Base-by-base conservation (phyloP, 2,329 filamentous ascomycete species). In the Aspergillus sp. region DNA sequence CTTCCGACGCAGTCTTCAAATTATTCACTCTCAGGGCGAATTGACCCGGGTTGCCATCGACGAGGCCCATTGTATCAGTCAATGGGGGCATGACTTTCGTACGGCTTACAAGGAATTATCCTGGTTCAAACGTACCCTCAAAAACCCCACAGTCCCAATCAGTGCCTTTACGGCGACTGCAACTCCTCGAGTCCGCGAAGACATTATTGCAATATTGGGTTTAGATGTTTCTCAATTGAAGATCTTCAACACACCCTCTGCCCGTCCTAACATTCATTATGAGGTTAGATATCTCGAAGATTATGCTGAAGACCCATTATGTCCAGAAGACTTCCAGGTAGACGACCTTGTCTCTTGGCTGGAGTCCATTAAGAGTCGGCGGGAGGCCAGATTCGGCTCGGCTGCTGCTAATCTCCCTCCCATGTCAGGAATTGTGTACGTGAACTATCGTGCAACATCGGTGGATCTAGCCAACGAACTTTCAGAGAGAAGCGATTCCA, bases 81-180 rank as follows among this genome's bases (percentile, higher is more conserved):
- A 96, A 82, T 96, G 91, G 91, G 91, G 91, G 2, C 90, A 97
- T 64, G 91, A 97, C 65, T 97, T 97, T 62, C 85, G 91, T n/a
- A 87, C 85, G 31, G 87, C 90, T 45, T 97, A 95, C 68, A 90
- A 93, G 60, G 80, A 85, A 13, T 76, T 97, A 6, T 84, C 81
- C 2, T 96, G 88, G 82, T 93, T 97, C 71, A 64, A 55, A 37
- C 85, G 87, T 54, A 76, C 81, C 39, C 57, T 73, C 10, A 60
- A 53, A 5, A 90, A 93, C 52, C 88, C 90, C 0, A 78, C 86
- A 44, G 88, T 96, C 0, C 90, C 91, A 5, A 86, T 97, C 49
- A 95, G 93, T 66, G 95, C 90, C 50, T 78, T 95, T 10, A 97
- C 91, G 0, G 91, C 91, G 0, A 97, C 91, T 0, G 91, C 91